Evolutionary conservation across 352 stramenopile genomes (phyloP).

Genomic region (Albugo candida): DNA sequence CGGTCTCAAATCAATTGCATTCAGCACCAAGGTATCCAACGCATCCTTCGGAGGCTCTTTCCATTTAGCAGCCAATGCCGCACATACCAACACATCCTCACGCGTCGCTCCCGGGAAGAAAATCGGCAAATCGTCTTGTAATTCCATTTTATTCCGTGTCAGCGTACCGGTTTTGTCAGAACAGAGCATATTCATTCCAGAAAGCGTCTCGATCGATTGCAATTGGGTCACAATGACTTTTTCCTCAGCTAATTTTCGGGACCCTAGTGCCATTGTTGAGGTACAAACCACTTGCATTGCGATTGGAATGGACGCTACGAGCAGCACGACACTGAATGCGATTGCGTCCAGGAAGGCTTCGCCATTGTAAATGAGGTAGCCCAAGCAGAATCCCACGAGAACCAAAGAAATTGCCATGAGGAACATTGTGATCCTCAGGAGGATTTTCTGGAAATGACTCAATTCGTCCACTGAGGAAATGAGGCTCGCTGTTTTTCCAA

Average conservation of each 20-base stretch:
- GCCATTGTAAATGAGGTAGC: slow-evolving; percentile 71
- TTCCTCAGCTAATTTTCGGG: slow-evolving; percentile 73
- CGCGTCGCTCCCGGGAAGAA: slow-evolving; percentile 60
- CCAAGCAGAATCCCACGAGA: slow-evolving; percentile 74
- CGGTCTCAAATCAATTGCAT: slow-evolving; percentile 64
- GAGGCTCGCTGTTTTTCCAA: slow-evolving; percentile 70
- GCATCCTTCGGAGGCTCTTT: slow-evolving; percentile 86
- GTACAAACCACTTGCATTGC: slow-evolving; percentile 86
- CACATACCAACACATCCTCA: slow-evolving; percentile 79
- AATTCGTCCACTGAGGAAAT: slow-evolving; percentile 56
- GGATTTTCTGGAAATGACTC: slow-evolving; percentile 81
- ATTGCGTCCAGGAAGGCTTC: slow-evolving; percentile 59
- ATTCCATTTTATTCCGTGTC: slow-evolving; percentile 88
- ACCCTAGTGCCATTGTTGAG: slow-evolving; percentile 85
- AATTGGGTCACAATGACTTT: slow-evolving; percentile 86
- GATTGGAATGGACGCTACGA: slow-evolving; percentile 86
- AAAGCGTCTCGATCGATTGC: slow-evolving; percentile 84
- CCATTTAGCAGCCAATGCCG: slow-evolving; percentile 86
- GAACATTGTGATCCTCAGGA: slow-evolving; percentile 84
- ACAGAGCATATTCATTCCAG: slow-evolving; percentile 87
- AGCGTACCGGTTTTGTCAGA: slow-evolving; percentile 93
- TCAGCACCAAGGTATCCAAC: slow-evolving; percentile 83
- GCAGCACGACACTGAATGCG: slow-evolving; percentile 77
- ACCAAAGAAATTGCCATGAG: slow-evolving; percentile 75
- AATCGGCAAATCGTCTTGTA: slow-evolving; percentile 83